A percentile compares a stretch with the other conserved stretches of the same genome.
Conservation (phyloP, 2,329 filamentous ascomycete species). For the Ploettnerulaceae sp. region DNA sequence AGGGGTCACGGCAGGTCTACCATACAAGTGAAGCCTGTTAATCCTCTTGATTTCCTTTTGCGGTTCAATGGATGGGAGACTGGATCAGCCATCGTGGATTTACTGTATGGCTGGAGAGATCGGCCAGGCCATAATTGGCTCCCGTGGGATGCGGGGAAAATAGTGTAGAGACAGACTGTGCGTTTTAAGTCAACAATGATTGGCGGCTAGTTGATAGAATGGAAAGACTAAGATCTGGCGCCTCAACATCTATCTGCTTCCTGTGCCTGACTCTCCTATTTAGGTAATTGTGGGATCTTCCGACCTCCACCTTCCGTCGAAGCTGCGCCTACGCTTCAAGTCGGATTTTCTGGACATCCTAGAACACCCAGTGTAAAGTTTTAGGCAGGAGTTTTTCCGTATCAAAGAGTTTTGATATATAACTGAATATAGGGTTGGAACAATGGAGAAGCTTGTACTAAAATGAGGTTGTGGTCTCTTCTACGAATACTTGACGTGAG, state of each 20-base stretch:
- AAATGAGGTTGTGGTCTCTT: not conserved
- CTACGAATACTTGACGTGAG: constrained; percentile 6
- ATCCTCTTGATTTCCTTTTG: constrained; percentile 19
- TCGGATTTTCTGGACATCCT: not conserved
- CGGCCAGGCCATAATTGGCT: constrained; percentile 24
- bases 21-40: constrained; percentile 19
- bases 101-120: constrained; percentile 20
- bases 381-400: not conserved
- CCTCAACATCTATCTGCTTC: not conserved
- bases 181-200: not conserved
- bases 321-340: no score
- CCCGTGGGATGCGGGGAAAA: not conserved
- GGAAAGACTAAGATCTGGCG: not conserved
- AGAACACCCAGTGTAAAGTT: not conserved
- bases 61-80: not conserved
- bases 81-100: constrained; percentile 11
- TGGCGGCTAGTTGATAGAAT: not conserved
- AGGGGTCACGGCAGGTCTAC: constrained; percentile 19
- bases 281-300: not conserved
- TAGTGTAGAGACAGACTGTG: not conserved
- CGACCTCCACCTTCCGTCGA: not conserved
- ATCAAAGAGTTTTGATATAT: not conserved
- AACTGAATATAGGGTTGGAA: not conserved
- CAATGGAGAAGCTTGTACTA: not conserved
- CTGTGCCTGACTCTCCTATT: no score